Evolutionary conservation across 257 asterid species (phyloP).

Genomic region (Plectranthus barbatus): DNA sequence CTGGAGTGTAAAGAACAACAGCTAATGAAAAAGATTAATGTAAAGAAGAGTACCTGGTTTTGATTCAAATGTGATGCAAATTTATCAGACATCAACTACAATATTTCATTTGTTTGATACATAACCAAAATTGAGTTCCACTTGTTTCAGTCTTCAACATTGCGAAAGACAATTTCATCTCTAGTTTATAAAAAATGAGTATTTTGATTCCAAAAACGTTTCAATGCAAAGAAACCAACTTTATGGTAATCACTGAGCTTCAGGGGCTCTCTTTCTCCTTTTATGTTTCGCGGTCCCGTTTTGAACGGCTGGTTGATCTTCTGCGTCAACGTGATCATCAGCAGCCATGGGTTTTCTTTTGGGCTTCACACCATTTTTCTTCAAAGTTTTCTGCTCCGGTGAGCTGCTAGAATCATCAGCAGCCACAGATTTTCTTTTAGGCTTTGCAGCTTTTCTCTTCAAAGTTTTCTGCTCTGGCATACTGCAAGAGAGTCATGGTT

Average conservation of each 20-base stretch:
- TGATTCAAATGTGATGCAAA: neutral
- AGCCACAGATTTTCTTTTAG: conserved; percentile 12
- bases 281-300: conserved; percentile 16
- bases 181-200: neutral
- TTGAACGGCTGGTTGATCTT: conserved; percentile 9
- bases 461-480: conserved; percentile 20
- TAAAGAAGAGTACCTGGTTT: neutral
- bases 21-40: neutral
- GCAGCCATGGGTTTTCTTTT: conserved; percentile 19
- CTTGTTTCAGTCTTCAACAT: neutral
- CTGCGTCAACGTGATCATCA: conserved; percentile 13
- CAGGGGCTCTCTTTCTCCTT: conserved; percentile 6
- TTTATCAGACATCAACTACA: neutral
- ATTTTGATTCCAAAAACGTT: neutral
- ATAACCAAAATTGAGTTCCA: conserved; percentile 8
- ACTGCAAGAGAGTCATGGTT: conserved; percentile 25
- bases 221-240: conserved; percentile 4
- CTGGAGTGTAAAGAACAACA: conserved; percentile 8
- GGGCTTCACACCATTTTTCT: conserved; percentile 28
- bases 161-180: neutral
- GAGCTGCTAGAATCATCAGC: conserved; percentile 28
- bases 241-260: conserved; percentile 6
- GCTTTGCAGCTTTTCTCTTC: conserved; percentile 25
- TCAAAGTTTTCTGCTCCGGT: conserved; percentile 18
- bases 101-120: conserved; percentile 1